Percentiles rank a stretch among this genome's conserved stretches.
Evolutionary conservation across 2,329 filamentous ascomycete species (phyloP).

Genomic region (Colletotrichum zoysiae): DNA sequence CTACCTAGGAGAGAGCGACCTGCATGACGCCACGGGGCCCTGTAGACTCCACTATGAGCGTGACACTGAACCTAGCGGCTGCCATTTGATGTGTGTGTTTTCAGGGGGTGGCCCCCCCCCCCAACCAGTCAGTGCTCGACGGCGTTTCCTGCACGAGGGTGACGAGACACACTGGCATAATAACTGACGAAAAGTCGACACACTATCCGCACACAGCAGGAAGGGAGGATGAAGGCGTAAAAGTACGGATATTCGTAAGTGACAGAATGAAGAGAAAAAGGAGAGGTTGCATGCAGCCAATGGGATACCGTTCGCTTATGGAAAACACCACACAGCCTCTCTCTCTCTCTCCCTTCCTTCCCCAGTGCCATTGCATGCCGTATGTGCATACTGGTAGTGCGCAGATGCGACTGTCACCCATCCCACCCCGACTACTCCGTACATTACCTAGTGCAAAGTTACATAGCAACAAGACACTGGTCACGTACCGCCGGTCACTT

Average conservation of each 20-base stretch:
- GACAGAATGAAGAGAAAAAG: neutral
- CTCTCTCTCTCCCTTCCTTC: neutral
- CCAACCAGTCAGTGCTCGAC: neutral
- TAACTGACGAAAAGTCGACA: neutral
- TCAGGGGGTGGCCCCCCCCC: slow-evolving; percentile 5
- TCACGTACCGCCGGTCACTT: neutral
- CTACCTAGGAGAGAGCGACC: slow-evolving; percentile 18
- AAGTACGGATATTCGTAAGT: no score
- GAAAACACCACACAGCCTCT: neutral
- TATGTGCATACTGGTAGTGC: slow-evolving; percentile 2
- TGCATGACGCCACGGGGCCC: slow-evolving; percentile 39
- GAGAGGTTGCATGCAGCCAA: neutral
- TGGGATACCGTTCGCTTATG: neutral
- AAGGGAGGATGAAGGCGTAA: no score
- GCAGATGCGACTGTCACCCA: slow-evolving; percentile 29
- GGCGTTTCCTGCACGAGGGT: neutral
- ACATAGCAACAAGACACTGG: neutral
- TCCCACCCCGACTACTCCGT: slow-evolving; percentile 12
- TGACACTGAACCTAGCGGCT: slow-evolving; percentile 4
- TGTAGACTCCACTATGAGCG: slow-evolving; percentile 10
- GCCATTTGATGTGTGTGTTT: neutral
- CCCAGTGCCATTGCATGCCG: slow-evolving; percentile 27
- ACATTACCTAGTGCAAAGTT: neutral
- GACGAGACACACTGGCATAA: slow-evolving; percentile 7
- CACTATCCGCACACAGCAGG: no score